A percentile compares a stretch with the other conserved stretches of the same genome.
Conservation (phyloP, 305 asterid genomes). For the Ilex paraguariensis region DNA sequence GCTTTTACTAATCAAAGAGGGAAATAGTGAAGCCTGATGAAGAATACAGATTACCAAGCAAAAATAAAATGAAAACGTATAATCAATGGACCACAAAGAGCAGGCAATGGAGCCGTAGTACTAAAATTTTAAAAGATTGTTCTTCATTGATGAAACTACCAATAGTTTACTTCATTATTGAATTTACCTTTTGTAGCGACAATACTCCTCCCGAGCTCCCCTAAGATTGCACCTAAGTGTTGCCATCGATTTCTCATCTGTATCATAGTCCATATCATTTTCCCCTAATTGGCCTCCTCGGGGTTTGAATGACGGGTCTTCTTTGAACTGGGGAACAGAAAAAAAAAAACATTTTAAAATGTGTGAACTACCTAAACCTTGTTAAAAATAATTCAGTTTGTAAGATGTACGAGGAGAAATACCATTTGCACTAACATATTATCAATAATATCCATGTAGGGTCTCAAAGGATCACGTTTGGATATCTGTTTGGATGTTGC, state of each 20-base stretch:
- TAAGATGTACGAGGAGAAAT: constrained; percentile 21
- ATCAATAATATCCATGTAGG: constrained; percentile 87
- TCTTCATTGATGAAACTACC: constrained; percentile 12
- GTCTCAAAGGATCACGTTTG: constrained; percentile 94
- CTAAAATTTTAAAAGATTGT: no score
- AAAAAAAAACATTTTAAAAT: constrained; percentile 12
- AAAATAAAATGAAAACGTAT: no score
- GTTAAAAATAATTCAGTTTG: background rate
- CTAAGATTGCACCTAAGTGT: constrained; percentile 92
- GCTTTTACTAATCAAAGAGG: no score
- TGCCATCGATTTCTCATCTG: constrained; percentile 99
- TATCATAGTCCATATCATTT: constrained; percentile 97
- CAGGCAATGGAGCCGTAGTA: no score
- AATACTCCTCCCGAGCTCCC: constrained; percentile 92
- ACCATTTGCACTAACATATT: constrained; percentile 92
- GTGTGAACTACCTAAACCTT: background rate
- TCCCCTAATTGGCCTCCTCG: constrained; percentile 98
- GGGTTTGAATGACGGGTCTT: constrained; percentile 98
- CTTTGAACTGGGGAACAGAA: constrained; percentile 52
- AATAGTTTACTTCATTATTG: constrained; percentile 2
- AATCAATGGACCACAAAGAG: no score
- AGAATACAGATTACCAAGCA: no score
- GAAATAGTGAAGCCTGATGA: no score
- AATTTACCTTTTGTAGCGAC: constrained; percentile 81
- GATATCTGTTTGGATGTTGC: constrained; percentile 99